phyloP scores from a whole-genome alignment of 176 grass and related monocot species.

The Dactylis glomerata region DNA sequence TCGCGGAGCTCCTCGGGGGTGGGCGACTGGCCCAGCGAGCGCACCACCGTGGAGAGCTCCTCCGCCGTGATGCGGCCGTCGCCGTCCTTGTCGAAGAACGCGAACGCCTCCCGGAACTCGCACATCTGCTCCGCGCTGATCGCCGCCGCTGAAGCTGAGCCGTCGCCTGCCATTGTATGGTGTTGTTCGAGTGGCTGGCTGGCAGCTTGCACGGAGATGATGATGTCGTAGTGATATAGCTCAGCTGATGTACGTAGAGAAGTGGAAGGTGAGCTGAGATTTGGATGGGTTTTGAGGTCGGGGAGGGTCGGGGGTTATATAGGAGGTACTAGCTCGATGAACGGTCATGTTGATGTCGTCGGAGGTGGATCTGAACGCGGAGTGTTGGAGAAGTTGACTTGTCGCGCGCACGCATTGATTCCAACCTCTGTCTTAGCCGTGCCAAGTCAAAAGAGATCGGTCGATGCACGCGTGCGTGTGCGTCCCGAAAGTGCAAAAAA shows the following conservation, averaged over 20 bases:
- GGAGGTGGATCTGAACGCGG: constrained; percentile 10
- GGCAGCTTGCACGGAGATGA: background rate
- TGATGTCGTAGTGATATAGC: background rate
- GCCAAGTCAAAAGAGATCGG: background rate
- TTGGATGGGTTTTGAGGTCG: background rate
- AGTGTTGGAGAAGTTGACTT: background rate
- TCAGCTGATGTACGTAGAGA: background rate
- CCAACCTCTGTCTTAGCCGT: background rate
- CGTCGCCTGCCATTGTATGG: background rate
- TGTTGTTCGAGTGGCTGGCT: background rate
- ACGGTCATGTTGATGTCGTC: background rate
- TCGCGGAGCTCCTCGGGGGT: constrained; percentile 52
- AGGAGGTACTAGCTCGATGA: background rate
- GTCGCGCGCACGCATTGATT: background rate
- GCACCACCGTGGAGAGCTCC: constrained; percentile 66
- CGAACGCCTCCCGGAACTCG: constrained; percentile 78
- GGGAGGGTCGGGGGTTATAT: background rate
- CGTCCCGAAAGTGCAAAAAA: background rate
- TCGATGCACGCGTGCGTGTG: background rate
- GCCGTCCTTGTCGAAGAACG: constrained; percentile 89
- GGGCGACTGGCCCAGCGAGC: constrained; percentile 63
- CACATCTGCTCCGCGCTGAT: constrained; percentile 45
- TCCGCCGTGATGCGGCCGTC: constrained; percentile 86
- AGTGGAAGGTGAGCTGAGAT: background rate
- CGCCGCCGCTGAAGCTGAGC: background rate